A percentile compares a stretch with the other conserved stretches of the same genome.
These are phyloP conservation scores for Planoprotostelium fungivorum DNA, from an alignment of 78 protist genomes.

Conservation along the genomic window DNA sequence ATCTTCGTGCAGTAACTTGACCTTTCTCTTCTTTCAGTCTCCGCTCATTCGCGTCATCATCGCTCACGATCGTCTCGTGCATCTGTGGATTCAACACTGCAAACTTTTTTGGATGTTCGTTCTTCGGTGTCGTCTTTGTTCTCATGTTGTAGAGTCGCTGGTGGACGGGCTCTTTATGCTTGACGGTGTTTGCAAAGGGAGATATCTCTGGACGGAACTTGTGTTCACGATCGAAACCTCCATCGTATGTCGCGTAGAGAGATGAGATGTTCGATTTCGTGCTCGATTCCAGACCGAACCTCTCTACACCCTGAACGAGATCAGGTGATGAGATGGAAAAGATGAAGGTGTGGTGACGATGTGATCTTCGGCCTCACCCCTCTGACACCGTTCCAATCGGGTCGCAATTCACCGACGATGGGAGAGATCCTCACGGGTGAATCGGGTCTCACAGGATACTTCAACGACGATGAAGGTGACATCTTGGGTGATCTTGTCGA, in stretches of 20 bases:
- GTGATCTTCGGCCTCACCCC: too few species aligned
- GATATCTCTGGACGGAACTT: neutral
- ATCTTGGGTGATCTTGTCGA: too few species aligned
- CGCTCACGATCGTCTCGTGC: neutral
- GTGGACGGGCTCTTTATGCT: neutral
- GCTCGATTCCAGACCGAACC: neutral
- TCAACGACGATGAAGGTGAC: too few species aligned
- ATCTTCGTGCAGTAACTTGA: neutral
- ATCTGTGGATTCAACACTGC: neutral
- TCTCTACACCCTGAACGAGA: neutral
- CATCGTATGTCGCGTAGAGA: neutral
- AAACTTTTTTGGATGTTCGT: neutral
- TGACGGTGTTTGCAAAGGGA: neutral
- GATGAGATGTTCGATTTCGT: neutral
- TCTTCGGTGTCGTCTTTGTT: neutral
- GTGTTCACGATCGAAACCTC: neutral
- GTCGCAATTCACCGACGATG: too few species aligned
- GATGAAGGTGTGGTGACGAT: too few species aligned
- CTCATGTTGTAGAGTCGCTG: neutral
- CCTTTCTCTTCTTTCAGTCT: neutral
- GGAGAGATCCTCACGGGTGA: too few species aligned
- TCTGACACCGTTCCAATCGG: too few species aligned
- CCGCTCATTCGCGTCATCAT: neutral
- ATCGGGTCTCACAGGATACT: too few species aligned
- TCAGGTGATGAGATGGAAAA: too few species aligned